Evolutionary conservation across 139 green algal species (phyloP), one percentile per base, ranked within the genome.

Genomic region (Chara braunii): DNA sequence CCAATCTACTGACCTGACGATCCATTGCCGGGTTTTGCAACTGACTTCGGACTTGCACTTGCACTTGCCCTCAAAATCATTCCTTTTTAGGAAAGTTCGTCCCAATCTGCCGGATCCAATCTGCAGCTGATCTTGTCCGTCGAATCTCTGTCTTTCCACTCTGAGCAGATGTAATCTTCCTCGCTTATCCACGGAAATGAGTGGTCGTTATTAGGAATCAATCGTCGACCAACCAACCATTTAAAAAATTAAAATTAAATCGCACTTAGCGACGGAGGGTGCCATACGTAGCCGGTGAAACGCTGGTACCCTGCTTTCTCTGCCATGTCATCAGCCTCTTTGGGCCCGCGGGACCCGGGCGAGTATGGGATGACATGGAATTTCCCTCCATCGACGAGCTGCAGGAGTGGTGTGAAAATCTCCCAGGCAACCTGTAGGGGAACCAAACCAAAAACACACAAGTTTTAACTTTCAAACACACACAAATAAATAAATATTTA

Each of bases 401-500:
- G 78, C 60, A 97, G 82, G 64, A 97, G 70, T 0, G 89, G 89
- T 1, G 88, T 95, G 83, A 96, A 95, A 53, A 94, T 91, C 29
- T 78, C 68, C 91, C 91, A 97, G 0, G 91, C 90, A 0, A 87
- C 91, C 9, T 85, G 72, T 26, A 66, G 3, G 57, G 7, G 87
- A 78, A 65, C 55, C 42, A 14, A 32, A 18, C 12, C 5, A 53
- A 3, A 3, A 2, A 23, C 23, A 51, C 60, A 31, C 43, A 18
- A 70, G 8, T 3, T 69, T 28, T 45, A 24, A 64, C n/a, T n/a
- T n/a, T n/a, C n/a, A n/a, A n/a, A n/a, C n/a, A n/a, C n/a, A n/a
- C n/a, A n/a, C n/a, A n/a, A n/a, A n/a, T n/a, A n/a, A n/a, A n/a
- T n/a, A n/a, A n/a, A n/a, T n/a, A n/a, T n/a, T n/a, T n/a, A n/a